Base-by-base conservation (phyloP, 805 yeast genomes). In the Candida dendrica region DNA sequence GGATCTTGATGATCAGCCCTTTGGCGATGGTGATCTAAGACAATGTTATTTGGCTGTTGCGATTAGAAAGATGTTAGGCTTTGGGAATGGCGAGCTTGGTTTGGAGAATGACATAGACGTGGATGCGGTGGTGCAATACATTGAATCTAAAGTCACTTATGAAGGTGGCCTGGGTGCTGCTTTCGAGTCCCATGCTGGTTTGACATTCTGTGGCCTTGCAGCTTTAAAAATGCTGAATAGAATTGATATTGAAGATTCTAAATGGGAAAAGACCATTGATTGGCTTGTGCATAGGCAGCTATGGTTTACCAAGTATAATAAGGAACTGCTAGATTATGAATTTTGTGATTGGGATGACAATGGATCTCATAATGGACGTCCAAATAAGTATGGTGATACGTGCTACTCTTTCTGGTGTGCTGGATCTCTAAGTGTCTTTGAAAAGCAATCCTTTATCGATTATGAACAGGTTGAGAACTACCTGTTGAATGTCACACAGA, bases 341-440 rank as follows among this genome's bases (percentile, higher is more conserved):
- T 59, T 48, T 41, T 62, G 58, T 40, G 81, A 76, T 49, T 47
- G 39, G 0, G 62, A 57, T 2, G 91, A 83, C 53, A 62, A 63
- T 40, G 96, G 96, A 2, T 91, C 91, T 0, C 79, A 85, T 56
- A 86, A 88, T 59, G 97, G 97, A 1, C 68, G 97, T 37, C 79
- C 76, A n/a, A 87, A 87, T 58, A 89, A 89, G 58, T 73, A 70
- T 43, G 84, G 84, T 3, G 97, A 89, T 60, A 83, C 95, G 0
- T 89, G 97, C 64, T 89, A 89, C 55, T 75, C 83, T 6, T 89
- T 88, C 71, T 89, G 96, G 96, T 74, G 77, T 37, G 52, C 78
- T 14, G 90, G 77, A 2, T 66, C 86, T 4, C 63, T 87, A 46
- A 50, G 55, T 1, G 50, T 82, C 13, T 51, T 86, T 19, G 58